A percentile compares a stretch with the other conserved stretches of the same genome.
Conservation (phyloP, 1,284 basidiomycete genomes). For the Cutaneotrichosporon dermatis region DNA sequence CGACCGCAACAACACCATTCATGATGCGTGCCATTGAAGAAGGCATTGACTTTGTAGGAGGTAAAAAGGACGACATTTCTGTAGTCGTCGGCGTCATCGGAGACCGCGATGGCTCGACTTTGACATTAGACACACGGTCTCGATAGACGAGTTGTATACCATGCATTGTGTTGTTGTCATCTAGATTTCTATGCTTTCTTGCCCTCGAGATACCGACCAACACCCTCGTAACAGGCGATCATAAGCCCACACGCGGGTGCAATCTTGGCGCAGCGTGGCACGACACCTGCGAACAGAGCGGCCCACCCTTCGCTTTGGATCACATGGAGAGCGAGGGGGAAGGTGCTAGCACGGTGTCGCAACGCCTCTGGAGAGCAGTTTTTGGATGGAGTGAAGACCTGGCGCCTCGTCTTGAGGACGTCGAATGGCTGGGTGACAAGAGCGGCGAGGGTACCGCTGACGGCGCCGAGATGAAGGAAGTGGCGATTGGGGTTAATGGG, state of each 20-base stretch:
- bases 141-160: conserved; percentile 13
- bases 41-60: conserved; percentile 52
- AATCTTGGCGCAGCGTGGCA: conserved; percentile 88
- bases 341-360: conserved; percentile 47
- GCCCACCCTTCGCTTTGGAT: conserved; percentile 69
- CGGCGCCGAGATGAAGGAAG: conserved; percentile 45
- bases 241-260: conserved; percentile 88
- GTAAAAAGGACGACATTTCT: conserved; percentile 48
- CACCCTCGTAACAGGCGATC: conserved; percentile 87
- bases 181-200: background rate
- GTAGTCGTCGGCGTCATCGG: conserved; percentile 47
- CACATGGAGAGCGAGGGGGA: conserved; percentile 66
- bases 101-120: conserved; percentile 24
- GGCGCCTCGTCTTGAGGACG: conserved; percentile 88
- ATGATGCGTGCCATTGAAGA: conserved; percentile 56
- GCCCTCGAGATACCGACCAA: conserved; percentile 43
- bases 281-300: conserved; percentile 78
- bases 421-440: conserved; percentile 92
- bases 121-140: conserved; percentile 13
- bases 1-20: conserved; percentile 54
- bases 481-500: conserved; percentile 35
- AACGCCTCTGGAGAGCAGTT: conserved; percentile 48
- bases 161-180: conserved; percentile 22
- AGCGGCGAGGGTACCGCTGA: conserved; percentile 61
- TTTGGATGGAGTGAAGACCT: conserved; percentile 64